Percentiles rank a stretch among this genome's conserved stretches.
Conservation (phyloP, 2,329 filamentous ascomycete species). For the Claviceps pazoutovae region DNA sequence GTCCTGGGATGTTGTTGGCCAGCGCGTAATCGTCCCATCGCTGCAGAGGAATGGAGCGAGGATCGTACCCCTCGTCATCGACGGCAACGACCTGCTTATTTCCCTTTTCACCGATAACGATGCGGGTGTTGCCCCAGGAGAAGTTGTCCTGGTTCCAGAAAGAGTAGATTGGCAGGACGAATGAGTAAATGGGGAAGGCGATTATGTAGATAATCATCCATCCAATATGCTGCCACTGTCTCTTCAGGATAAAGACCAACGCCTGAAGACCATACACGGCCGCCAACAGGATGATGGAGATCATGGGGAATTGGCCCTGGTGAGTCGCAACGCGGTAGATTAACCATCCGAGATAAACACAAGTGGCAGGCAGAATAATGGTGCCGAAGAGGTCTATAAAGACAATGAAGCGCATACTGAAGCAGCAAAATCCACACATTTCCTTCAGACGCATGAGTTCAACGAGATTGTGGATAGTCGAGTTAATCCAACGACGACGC, state of each 20-base stretch:
- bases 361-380: slow-evolving; percentile 79
- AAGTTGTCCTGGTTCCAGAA: slow-evolving; percentile 99
- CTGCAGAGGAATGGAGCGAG: slow-evolving; percentile 82
- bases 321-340: slow-evolving; percentile 63
- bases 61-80: slow-evolving; percentile 76
- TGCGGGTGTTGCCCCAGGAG: slow-evolving; percentile 94
- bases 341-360: slow-evolving; percentile 73
- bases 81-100: slow-evolving; percentile 80
- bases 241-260: slow-evolving; percentile 88
- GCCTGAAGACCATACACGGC: slow-evolving; percentile 92
- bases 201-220: slow-evolving; percentile 99
- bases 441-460: slow-evolving; percentile 85
- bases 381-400: slow-evolving; percentile 90
- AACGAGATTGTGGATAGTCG: slow-evolving; percentile 88
- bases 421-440: slow-evolving; percentile 97
- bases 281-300: slow-evolving; percentile 80
- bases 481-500: slow-evolving; percentile 98
- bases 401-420: slow-evolving; percentile 94
- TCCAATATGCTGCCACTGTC: slow-evolving; percentile 95
- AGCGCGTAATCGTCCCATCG: slow-evolving; percentile 94
- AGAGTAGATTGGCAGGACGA: slow-evolving; percentile 84
- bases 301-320: slow-evolving; percentile 63
- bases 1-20: slow-evolving; percentile 76
- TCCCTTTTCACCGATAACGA: slow-evolving; percentile 90
- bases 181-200: slow-evolving; percentile 90